These are phyloP conservation scores for Sungouiella thailandica DNA, from an alignment of 805 yeast genomes.

Conservation along the genomic window DNA sequence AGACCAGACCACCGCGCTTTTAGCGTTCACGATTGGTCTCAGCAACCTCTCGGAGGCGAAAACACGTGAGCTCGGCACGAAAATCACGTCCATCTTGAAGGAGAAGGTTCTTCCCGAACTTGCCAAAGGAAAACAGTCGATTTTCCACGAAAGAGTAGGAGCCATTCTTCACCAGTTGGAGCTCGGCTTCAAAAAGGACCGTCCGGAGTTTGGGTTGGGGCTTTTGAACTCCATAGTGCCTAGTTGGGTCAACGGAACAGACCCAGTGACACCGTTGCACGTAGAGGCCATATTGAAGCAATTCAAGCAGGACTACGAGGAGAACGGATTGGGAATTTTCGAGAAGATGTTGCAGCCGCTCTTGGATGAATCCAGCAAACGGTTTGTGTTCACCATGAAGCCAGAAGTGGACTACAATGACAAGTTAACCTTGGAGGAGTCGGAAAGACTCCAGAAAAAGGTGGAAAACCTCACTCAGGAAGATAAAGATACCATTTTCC, in stretches of 20 bases:
- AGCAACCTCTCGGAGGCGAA: constrained; percentile 59
- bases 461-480: constrained; percentile 42
- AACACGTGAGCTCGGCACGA: constrained; percentile 43
- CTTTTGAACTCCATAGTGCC: constrained; percentile 71
- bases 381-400: constrained; percentile 68
- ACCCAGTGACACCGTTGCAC: constrained; percentile 64
- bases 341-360: constrained; percentile 53
- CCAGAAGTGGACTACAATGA: constrained; percentile 59
- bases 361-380: constrained; percentile 41
- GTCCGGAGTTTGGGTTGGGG: constrained; percentile 83
- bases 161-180: constrained; percentile 90
- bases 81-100: constrained; percentile 44
- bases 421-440: constrained; percentile 52
- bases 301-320: constrained; percentile 58
- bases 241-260: constrained; percentile 78
- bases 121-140: constrained; percentile 13
- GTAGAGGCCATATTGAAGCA: constrained; percentile 55
- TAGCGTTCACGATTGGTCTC: constrained; percentile 78
- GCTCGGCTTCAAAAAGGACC: constrained; percentile 76
- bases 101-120: constrained; percentile 34
- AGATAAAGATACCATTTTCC: constrained; percentile 54
- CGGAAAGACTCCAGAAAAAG: constrained; percentile 40
- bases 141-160: constrained; percentile 48
- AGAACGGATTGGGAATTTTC: constrained; percentile 50
- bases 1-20: constrained; percentile 72